phyloP scores from a whole-genome alignment of 2,329 filamentous ascomycete genomes.

The Fusarium nematophilum region DNA sequence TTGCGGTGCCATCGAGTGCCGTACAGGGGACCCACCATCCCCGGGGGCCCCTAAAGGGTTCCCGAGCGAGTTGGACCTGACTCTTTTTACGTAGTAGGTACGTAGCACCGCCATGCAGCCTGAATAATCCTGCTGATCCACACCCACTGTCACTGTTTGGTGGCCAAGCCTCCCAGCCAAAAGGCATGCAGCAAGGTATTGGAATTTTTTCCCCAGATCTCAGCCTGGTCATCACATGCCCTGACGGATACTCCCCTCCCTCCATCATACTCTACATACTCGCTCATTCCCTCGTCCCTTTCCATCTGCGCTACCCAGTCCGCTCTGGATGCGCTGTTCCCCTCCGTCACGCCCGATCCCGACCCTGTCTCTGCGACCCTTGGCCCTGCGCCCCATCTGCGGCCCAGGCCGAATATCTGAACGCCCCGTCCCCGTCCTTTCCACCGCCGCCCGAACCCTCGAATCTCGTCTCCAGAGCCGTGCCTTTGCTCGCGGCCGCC shows the following conservation, averaged over 20 bases:
- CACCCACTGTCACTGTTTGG: constrained; percentile 22
- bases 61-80: neutral
- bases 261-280: constrained; percentile 27
- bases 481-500: constrained; percentile 17
- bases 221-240: constrained; percentile 49
- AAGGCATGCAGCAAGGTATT: constrained; percentile 39
- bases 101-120: constrained; percentile 24
- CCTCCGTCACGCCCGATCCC: constrained; percentile 34
- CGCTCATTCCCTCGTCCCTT: constrained; percentile 14
- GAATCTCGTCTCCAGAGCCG: constrained; percentile 13
- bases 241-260: constrained; percentile 42
- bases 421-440: constrained; percentile 19
- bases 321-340: constrained; percentile 43
- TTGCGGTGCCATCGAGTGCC: constrained; percentile 1
- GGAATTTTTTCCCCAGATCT: constrained; percentile 44
- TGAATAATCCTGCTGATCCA: constrained; percentile 47
- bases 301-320: constrained; percentile 20
- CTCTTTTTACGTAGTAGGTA: constrained; percentile 10
- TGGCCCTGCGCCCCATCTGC: constrained; percentile 31
- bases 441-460: constrained; percentile 14
- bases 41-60: neutral
- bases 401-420: constrained; percentile 16
- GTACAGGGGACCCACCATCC: neutral
- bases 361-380: constrained; percentile 37
- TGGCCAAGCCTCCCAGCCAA: constrained; percentile 20